Percentiles rank a stretch among this genome's conserved stretches.
These are phyloP conservation scores for Boletellus ananas DNA, from an alignment of 768 basidiomycete species.

Conservation along the genomic window DNA sequence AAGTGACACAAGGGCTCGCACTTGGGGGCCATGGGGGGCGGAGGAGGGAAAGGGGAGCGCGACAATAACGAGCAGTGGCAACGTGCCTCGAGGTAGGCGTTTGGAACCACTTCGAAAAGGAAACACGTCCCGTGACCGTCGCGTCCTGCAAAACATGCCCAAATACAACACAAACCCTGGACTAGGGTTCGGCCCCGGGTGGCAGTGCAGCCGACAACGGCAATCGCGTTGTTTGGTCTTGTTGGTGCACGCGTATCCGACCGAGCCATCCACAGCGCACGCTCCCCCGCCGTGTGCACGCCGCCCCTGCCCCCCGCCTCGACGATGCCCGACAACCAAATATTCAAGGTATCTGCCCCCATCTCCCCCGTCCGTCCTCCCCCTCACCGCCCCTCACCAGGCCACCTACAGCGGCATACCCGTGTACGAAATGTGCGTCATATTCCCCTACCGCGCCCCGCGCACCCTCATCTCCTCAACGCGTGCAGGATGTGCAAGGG, in stretches of 20 bases:
- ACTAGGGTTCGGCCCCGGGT: constrained; percentile 14
- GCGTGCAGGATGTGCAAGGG: constrained; percentile 86
- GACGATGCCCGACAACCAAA: constrained; percentile 76
- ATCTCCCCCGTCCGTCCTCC: background rate
- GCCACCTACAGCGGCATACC: constrained; percentile 92
- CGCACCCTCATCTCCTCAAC: constrained; percentile 35
- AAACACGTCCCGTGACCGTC: constrained; percentile 36
- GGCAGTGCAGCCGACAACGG: background rate
- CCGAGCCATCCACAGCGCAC: constrained; percentile 6
- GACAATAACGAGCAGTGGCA: constrained; percentile 25
- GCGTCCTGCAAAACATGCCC: constrained; percentile 27
- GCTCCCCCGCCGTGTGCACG: background rate
- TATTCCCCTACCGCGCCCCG: constrained; percentile 31
- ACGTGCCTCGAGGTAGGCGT: constrained; percentile 30
- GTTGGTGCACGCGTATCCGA: constrained; percentile 37
- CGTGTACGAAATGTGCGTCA: constrained; percentile 83
- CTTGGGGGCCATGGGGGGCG: constrained; percentile 35
- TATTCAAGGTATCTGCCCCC: constrained; percentile 68
- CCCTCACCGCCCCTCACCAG: constrained; percentile 37
- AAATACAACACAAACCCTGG: constrained; percentile 22
- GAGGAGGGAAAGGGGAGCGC: constrained; percentile 12
- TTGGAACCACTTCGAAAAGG: constrained; percentile 30
- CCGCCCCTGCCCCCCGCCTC: background rate
- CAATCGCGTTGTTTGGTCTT: constrained; percentile 39
- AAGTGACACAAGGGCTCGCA: constrained; percentile 82